phyloP scores from a whole-genome alignment of 2,329 filamentous ascomycete species.

The Penicillium sp. region DNA sequence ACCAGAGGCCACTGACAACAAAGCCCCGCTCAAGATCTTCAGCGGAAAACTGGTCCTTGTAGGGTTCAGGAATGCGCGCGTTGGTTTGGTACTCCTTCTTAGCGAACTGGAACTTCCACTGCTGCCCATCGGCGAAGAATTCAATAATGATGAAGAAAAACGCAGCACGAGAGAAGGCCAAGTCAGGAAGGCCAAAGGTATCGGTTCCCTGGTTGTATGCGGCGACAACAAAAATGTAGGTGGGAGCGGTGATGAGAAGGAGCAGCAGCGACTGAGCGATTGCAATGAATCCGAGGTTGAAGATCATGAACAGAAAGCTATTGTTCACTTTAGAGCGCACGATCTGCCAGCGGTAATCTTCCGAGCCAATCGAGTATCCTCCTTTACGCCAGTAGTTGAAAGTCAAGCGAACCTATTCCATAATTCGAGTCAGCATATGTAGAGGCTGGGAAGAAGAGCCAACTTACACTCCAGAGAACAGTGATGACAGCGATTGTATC shows the following conservation, averaged over 20 bases:
- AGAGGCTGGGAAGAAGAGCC: neutral
- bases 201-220: slow-evolving; percentile 60
- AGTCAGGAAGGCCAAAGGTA: slow-evolving; percentile 60
- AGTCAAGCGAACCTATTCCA: slow-evolving; percentile 69
- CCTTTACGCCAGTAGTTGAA: slow-evolving; percentile 98
- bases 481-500: slow-evolving; percentile 72
- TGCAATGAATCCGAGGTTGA: slow-evolving; percentile 90
- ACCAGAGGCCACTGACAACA: slow-evolving; percentile 78
- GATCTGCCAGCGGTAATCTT: slow-evolving; percentile 92
- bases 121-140: slow-evolving; percentile 84
- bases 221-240: slow-evolving; percentile 77
- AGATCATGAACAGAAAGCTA: slow-evolving; percentile 77
- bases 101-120: slow-evolving; percentile 84
- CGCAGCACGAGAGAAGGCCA: slow-evolving; percentile 56
- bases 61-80: slow-evolving; percentile 64
- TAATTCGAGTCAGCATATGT: neutral
- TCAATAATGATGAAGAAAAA: slow-evolving; percentile 64
- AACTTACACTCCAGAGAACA: slow-evolving; percentile 73
- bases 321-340: slow-evolving; percentile 65
- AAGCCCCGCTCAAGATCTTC: slow-evolving; percentile 89
- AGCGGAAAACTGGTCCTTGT: slow-evolving; percentile 56
- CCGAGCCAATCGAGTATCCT: slow-evolving; percentile 81
- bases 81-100: slow-evolving; percentile 74
- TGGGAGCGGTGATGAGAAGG: slow-evolving; percentile 73
- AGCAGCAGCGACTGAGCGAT: slow-evolving; percentile 80